These are phyloP conservation scores for Smittium culicis DNA, from an alignment of 371 early-diverging fungal genomes.

Conservation along the genomic window DNA sequence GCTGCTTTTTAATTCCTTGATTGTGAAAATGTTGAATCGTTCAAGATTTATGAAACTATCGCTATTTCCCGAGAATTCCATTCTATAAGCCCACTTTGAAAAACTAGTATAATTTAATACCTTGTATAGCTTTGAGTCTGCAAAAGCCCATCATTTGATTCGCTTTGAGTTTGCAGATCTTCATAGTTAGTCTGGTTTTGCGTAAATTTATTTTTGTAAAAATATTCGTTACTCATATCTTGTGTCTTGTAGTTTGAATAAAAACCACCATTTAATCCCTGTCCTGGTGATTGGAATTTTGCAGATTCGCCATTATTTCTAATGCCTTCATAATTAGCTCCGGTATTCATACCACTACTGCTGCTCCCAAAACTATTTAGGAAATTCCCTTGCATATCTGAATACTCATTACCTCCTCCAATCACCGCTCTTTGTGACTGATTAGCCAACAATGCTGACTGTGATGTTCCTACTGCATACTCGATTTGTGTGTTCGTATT, in stretches of 20 bases:
- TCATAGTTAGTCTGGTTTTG: not conserved
- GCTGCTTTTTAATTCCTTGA: too few species aligned
- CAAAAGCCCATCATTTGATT: not conserved
- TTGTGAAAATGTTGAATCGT: too few species aligned
- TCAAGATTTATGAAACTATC: too few species aligned
- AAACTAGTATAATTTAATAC: constrained; percentile 1
- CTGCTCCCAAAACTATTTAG: not conserved
- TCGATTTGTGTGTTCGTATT: not conserved
- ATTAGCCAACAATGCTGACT: not conserved
- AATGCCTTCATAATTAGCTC: not conserved
- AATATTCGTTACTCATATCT: not conserved
- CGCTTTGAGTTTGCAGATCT: not conserved
- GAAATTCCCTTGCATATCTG: not conserved
- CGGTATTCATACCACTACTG: not conserved
- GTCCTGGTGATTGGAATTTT: not conserved
- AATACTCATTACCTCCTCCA: not conserved
- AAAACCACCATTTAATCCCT: not conserved
- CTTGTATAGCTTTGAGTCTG: constrained; percentile 7
- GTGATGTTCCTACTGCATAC: not conserved
- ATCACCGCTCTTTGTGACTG: not conserved
- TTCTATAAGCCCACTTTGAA: too few species aligned
- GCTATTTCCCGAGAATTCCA: too few species aligned
- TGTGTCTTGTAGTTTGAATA: constrained; percentile 3
- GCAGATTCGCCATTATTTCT: not conserved
- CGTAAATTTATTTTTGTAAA: not conserved